Evolutionary conservation across 345 rosid genomes (phyloP), one percentile per base, ranked within the genome.

Genomic region (Populus tremula): DNA sequence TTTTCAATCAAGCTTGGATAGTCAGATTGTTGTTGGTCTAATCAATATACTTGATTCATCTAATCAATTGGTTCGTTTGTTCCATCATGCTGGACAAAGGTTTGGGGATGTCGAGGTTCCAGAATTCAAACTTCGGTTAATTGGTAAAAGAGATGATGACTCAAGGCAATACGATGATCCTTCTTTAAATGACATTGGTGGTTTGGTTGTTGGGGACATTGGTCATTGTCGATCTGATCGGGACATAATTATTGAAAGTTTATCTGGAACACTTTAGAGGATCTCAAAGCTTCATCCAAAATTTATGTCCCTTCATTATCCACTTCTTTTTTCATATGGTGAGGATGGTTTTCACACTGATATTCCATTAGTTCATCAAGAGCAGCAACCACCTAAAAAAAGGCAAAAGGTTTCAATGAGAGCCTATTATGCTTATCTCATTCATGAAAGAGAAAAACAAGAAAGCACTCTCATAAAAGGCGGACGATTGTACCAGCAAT

Each of bases 261-360:
- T 1, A 1, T 2, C 0, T 23, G 0, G 33, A 2, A 18, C 2
- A 0, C 23, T 25, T 0, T 31, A 45, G 1, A 10, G 56, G 0
- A 43, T 69, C 2, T 10, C 4, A 4, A 36, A 8, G 9, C 4
- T 43, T 0, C 36, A 43, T 69, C 54, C 54, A 1, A 69, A 43
- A 11, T 23, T 13, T 5, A 69, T 43, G 23, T 1, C 72, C 1
- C 8, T 69, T 9, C 21, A 45, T 4, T 69, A 43, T 5, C 35
- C n/a, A 0, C 2, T 69, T 2, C 8, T 69, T 5, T 69, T 69
- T 8, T 36, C 21, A 5, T 69, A 3, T 25, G n/a, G 56, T 0
- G 56, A 69, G 3, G 72, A 69, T 25, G 10, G n/a, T 0, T 25
- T 25, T 25, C 25, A 25, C 25, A 25, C 25, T 25, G 25, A 25